A percentile compares a stretch with the other conserved stretches of the same genome.
Conservation (phyloP, 1,284 basidiomycete genomes). For the Microstroma glucosiphilum region DNA sequence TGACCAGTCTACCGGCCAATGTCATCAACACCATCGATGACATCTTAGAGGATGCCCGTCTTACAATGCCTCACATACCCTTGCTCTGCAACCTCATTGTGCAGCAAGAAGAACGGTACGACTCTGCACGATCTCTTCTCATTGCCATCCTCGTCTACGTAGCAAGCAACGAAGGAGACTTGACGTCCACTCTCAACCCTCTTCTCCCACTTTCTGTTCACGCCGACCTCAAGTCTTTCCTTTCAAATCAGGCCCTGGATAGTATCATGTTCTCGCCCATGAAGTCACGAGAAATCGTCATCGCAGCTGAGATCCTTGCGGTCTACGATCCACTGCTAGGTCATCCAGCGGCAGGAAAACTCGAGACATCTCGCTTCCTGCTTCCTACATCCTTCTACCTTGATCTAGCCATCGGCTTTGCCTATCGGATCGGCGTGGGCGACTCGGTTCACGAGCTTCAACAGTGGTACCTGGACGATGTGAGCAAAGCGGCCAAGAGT, state of each 20-base stretch:
- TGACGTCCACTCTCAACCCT: neutral
- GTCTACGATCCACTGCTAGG: conserved; percentile 4
- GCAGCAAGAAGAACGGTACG: conserved; percentile 4
- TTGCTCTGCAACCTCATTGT: neutral
- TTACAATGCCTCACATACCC: conserved; percentile 4
- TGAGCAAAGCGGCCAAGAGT: neutral
- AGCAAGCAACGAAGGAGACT: conserved; percentile 1
- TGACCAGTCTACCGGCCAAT: neutral
- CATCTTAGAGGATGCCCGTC: neutral
- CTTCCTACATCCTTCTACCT: conserved; percentile 4
- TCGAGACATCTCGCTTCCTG: conserved; percentile 5
- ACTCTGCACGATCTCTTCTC: neutral
- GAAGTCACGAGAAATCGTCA: conserved; percentile 2
- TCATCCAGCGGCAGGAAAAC: neutral
- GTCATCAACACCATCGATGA: neutral
- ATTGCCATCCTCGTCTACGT: conserved; percentile 2
- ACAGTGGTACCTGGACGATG: neutral
- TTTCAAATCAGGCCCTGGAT: neutral
- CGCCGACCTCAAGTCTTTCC: neutral
- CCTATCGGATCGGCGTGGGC: neutral
- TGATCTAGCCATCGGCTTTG: neutral
- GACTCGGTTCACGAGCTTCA: conserved; percentile 1
- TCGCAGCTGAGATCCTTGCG: conserved; percentile 1
- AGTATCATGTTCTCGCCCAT: conserved; percentile 1
- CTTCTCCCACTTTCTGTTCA: neutral